A percentile compares a stretch with the other conserved stretches of the same genome.
phyloP scores from a whole-genome alignment of 164 flowering plant genomes.

The Vitis cinerea region DNA sequence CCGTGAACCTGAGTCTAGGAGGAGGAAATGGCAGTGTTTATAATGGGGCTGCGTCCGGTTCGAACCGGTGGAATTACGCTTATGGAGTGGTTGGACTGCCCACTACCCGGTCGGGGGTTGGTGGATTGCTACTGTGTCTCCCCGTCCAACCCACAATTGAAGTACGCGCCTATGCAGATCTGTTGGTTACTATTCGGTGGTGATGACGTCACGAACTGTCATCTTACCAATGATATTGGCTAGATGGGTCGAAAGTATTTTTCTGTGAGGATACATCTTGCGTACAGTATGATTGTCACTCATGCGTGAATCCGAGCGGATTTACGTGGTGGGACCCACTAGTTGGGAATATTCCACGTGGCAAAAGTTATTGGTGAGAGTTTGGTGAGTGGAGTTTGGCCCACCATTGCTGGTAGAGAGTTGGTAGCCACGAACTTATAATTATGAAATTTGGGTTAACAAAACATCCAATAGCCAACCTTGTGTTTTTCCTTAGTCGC shows the following conservation, averaged over 20 bases:
- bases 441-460: too few species aligned
- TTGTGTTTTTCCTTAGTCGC: neutral
- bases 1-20: constrained; percentile 8
- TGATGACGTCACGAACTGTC: neutral
- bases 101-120: constrained; percentile 36
- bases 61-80: constrained; percentile 13
- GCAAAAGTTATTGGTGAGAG: neutral
- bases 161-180: neutral
- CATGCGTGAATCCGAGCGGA: too few species aligned
- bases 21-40: constrained; percentile 6
- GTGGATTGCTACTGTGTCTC: constrained; percentile 11
- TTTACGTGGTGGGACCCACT: constrained; percentile 6
- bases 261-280: too few species aligned
- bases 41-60: constrained; percentile 15
- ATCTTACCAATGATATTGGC: neutral
- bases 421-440: neutral
- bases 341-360: neutral
- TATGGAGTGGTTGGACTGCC: constrained; percentile 14
- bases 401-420: neutral
- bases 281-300: too few species aligned
- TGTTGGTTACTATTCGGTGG: neutral
- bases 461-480: too few species aligned
- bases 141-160: neutral
- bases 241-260: neutral
- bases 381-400: neutral